Percentiles rank a stretch among this genome's conserved stretches.
Conservation (phyloP, 2,329 filamentous ascomycete genomes). For the Grosmannia clavigera region DNA sequence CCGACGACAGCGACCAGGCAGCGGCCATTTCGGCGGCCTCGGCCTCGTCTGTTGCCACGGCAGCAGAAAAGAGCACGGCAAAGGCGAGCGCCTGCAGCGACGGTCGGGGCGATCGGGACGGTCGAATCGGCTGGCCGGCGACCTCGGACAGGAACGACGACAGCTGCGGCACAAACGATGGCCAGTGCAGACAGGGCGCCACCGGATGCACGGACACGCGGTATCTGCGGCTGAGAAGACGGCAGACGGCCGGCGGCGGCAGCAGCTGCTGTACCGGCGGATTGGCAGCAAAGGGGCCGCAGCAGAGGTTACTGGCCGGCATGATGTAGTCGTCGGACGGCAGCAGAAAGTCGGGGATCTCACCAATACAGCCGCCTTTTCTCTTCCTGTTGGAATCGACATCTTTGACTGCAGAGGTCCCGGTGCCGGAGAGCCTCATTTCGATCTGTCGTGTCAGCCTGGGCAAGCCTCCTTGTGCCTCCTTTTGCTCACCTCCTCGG, state of each 20-base stretch:
- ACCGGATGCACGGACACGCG: constrained; percentile 56
- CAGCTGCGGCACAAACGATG: constrained; percentile 55
- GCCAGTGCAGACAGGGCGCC: constrained; percentile 53
- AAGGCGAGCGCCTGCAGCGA: constrained; percentile 59
- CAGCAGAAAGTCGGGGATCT: constrained; percentile 42
- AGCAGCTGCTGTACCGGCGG: constrained; percentile 46
- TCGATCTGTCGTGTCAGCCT: constrained; percentile 4
- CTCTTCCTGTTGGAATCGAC: constrained; percentile 2
- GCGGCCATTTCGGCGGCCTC: constrained; percentile 35
- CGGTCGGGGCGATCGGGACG: constrained; percentile 30
- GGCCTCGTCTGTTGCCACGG: constrained; percentile 50
- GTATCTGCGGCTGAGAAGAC: constrained; percentile 54
- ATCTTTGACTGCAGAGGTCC: background rate
- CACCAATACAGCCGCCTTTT: background rate
- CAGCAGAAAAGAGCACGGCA: constrained; percentile 55
- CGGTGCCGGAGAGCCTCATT: constrained; percentile 1
- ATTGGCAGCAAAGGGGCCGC: constrained; percentile 37
- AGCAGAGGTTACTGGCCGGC: constrained; percentile 55
- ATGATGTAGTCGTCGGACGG: constrained; percentile 56
- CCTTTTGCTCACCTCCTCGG: constrained; percentile 46
- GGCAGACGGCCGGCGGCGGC: constrained; percentile 43
- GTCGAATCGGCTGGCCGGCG: no score
- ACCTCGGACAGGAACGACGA: constrained; percentile 46
- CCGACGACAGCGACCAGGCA: background rate
- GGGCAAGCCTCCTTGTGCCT: no score